Evolutionary conservation across 1,284 basidiomycete species (phyloP).

Genomic region (Cystobasidium sp.): DNA sequence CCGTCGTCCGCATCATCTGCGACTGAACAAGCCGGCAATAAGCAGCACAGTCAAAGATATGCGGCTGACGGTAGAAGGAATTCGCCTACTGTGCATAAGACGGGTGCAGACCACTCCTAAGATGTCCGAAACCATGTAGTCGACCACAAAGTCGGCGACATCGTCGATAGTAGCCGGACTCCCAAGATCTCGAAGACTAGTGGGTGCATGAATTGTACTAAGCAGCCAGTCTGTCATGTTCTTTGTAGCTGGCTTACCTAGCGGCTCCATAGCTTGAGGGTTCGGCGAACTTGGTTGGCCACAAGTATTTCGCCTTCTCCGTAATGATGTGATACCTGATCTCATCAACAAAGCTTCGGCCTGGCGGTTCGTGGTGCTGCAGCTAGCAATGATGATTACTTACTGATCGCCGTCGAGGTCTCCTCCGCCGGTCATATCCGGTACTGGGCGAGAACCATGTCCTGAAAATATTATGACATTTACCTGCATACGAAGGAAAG

Average conservation of each 20-base stretch:
- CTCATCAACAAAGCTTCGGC: too few species aligned
- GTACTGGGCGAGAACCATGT: neutral
- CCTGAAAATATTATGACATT: constrained; percentile 14
- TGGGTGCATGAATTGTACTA: neutral
- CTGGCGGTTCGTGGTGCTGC: too few species aligned
- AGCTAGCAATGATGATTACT: neutral
- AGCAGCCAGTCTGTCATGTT: neutral
- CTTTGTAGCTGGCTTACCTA: neutral
- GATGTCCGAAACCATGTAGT: constrained; percentile 15
- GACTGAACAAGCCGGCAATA: neutral
- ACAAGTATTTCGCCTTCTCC: neutral
- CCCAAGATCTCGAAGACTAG: constrained; percentile 2
- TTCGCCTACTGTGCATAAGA: constrained; percentile 6
- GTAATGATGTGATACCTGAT: constrained; percentile 9
- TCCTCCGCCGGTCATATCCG: neutral
- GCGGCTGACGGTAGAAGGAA: neutral
- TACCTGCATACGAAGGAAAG: constrained; percentile 1
- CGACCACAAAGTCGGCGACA: constrained; percentile 11
- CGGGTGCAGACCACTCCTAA: neutral
- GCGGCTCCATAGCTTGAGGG: neutral
- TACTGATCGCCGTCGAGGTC: constrained; percentile 8
- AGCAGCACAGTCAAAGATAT: too few species aligned
- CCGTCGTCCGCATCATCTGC: neutral
- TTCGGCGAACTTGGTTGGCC: neutral
- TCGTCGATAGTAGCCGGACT: constrained; percentile 2